Evolutionary conservation across 2,329 filamentous ascomycete genomes (phyloP), one percentile per base, ranked within the genome.

Genomic region (Ciborinia camelliae): DNA sequence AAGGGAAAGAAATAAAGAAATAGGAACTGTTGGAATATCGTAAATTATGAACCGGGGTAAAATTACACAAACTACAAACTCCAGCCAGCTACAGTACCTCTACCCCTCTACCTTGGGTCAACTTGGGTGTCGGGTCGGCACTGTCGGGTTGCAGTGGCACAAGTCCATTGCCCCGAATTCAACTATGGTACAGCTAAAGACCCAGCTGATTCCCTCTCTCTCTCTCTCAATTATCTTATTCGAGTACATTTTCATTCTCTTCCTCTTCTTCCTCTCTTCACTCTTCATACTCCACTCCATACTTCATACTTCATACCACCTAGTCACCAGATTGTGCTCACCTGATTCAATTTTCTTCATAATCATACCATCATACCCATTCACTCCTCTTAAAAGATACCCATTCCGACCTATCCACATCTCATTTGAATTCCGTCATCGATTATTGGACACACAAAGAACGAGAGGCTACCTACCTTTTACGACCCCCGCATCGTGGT

Each of bases 111-210:
- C n/a, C n/a, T n/a, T n/a, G n/a, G n/a, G n/a, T n/a, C n/a, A n/a
- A n/a, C 57, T 48, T 60, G 57, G 41, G 43, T 59, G 53, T 57
- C 20, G 23, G n/a, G n/a, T n/a, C n/a, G n/a, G n/a, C n/a, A n/a
- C n/a, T n/a, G n/a, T n/a, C 47, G 28, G 26, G 47, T 50, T 53
- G 51, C 4, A 57, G 53, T 26, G 26, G 30, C 54, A 45, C 39
- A 45, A 48, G 55, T 35, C 41, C 55, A 47, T 47, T 47, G 55
- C 55, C 4, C 39, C 55, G 41, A 58, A 35, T 18, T 58, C 55
- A 32, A 58, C n/a, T n/a, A n/a, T n/a, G n/a, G 15, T 20, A 47
- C 41, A 58, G 55, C 41, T 58, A 58, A 58, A 47, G 55, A 58
- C 41, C 41, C 41, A 58, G 55, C 55, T 26, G 55, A 58, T 58